Base-by-base conservation (phyloP, 495 filamentous ascomycete genomes). In the Neurospora pannonica region DNA sequence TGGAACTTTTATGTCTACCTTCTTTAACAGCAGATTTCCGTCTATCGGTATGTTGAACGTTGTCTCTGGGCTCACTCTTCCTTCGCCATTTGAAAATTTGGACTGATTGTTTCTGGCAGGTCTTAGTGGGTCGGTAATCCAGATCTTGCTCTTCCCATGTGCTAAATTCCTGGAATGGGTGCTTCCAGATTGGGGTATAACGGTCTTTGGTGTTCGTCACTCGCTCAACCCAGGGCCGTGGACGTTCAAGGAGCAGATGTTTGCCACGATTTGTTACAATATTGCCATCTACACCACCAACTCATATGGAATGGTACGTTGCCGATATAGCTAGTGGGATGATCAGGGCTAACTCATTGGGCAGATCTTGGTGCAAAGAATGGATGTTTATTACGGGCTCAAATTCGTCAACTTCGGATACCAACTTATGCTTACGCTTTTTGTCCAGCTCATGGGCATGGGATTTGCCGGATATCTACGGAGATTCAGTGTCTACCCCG, bases 401-500 rank as follows among this genome's bases (percentile, higher is more conserved):
- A n/a, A 67, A 19, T 80, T 78, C 31, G 39, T 79, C 72, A 78
- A 69, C 40, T 79, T 79, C 38, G 79, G 79, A 38, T 82, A 81
- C 70, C 82, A 86, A 71, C 78, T 87, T 11, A 82, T 81, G 78
- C 38, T 82, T n/a, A 79, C 79, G 0, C 76, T 82, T 17, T 81
- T 82, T 9, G 83, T 83, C 4, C 83, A 85, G 60, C 75, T 86
- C 2, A 81, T 85, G 70, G 85, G 85, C 13, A 85, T 85, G 74
- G 82, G 83, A 31, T 81, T 85, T 36, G 83, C 84, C 2, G 84
- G 85, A 0, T 83, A 87, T 75, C 81, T 84, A 13, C 79, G 85
- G 1, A 82, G 84, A 21, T 89, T 87, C 83, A 82, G 86, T 24
- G 87, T 89, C 17, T 82, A 84, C 38, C 80, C 80, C 0, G 79